A percentile compares a stretch with the other conserved stretches of the same genome.
These are phyloP conservation scores for Syzygium syzygioides DNA, from an alignment of 441 rosid species.

Conservation along the genomic window DNA sequence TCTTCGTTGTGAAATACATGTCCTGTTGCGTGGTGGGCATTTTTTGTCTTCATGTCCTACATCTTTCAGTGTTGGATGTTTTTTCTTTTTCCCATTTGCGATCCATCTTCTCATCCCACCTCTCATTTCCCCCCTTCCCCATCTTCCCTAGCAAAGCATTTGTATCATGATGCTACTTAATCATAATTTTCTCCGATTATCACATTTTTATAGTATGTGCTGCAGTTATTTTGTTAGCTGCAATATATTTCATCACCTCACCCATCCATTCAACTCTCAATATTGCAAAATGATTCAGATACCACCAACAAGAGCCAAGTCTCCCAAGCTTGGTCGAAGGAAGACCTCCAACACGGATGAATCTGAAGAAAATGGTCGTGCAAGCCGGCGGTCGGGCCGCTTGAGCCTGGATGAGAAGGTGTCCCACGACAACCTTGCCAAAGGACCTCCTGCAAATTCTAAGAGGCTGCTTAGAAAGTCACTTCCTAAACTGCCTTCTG, in stretches of 20 bases:
- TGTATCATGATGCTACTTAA: background rate
- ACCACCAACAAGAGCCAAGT: constrained; percentile 95
- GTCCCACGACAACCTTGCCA: constrained; percentile 28
- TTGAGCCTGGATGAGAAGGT: constrained; percentile 71
- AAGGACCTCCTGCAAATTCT: constrained; percentile 36
- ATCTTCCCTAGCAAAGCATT: background rate
- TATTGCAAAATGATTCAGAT: constrained; percentile 33
- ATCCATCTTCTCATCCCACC: background rate
- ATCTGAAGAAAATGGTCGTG: constrained; percentile 40
- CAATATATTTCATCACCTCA: background rate
- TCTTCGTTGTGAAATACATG: background rate
- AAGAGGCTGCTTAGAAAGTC: constrained; percentile 79
- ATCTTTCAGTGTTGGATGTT: background rate
- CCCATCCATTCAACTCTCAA: background rate
- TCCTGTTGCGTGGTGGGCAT: background rate
- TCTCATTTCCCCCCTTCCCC: background rate
- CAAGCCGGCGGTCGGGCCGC: constrained; percentile 30
- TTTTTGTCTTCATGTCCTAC: background rate
- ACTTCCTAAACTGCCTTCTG: constrained; percentile 90
- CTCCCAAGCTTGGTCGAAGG: constrained; percentile 92
- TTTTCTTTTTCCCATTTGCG: background rate
- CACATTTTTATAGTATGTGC: background rate
- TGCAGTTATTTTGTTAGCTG: background rate
- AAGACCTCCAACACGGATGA: constrained; percentile 46
- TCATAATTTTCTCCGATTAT: background rate